These are phyloP conservation scores for Naumovozyma baii DNA, from an alignment of 805 yeast species.

Conservation along the genomic window DNA sequence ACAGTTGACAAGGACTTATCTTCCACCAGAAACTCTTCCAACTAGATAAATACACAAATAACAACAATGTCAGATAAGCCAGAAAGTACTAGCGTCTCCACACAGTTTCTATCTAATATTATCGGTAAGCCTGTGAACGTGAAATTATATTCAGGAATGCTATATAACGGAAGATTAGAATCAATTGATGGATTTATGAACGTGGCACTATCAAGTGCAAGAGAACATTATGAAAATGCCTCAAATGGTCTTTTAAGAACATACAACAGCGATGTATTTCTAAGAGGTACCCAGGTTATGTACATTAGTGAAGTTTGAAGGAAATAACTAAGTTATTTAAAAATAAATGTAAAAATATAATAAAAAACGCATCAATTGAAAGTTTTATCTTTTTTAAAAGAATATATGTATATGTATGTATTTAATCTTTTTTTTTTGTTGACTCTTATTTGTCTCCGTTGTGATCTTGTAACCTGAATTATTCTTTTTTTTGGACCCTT, in stretches of 20 bases:
- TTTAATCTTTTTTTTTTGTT: too few relatives aligned
- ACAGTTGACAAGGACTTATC: too few relatives aligned
- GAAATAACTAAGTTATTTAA: too few relatives aligned
- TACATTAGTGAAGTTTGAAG: slow-evolving; percentile 28
- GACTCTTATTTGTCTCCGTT: too few relatives aligned
- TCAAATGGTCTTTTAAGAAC: slow-evolving; percentile 25
- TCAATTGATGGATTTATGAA: slow-evolving; percentile 97
- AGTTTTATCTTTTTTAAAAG: not conserved
- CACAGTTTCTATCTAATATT: slow-evolving; percentile 70
- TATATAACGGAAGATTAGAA: slow-evolving; percentile 66
- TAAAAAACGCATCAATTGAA: not conserved
- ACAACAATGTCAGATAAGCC: slow-evolving; percentile 3
- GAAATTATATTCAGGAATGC: slow-evolving; percentile 77
- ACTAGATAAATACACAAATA: too few relatives aligned
- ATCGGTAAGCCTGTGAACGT: slow-evolving; percentile 75
- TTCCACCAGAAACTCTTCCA: too few relatives aligned
- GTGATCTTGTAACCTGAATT: too few relatives aligned
- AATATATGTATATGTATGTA: not conserved
- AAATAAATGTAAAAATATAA: slow-evolving; percentile 3
- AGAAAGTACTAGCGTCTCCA: slow-evolving; percentile 40
- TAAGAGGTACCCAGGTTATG: slow-evolving; percentile 32
- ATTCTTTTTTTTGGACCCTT: too few relatives aligned
- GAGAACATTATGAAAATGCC: slow-evolving; percentile 40
- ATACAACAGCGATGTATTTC: slow-evolving; percentile 27
- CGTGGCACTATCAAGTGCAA: slow-evolving; percentile 70